These are phyloP conservation scores for Gnaphalium uliginosum DNA, from an alignment of 129 eudicot species.

Conservation along the genomic window DNA sequence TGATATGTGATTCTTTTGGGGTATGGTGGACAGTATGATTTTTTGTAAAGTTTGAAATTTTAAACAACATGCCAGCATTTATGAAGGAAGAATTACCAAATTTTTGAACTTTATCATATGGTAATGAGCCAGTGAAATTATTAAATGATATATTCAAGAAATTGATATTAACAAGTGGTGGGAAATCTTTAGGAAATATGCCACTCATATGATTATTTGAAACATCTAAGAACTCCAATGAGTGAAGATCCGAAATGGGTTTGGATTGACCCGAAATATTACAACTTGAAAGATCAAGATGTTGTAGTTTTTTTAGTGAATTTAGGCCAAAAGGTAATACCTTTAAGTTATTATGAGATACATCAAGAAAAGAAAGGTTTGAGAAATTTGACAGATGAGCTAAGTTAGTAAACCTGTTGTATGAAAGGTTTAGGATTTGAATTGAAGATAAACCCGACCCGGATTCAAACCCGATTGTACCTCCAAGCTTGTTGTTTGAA, in stretches of 20 bases:
- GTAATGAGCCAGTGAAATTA: slow-evolving; percentile 52
- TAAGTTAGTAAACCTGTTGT: slow-evolving; percentile 72
- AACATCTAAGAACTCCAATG: slow-evolving; percentile 57
- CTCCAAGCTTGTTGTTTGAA: slow-evolving; percentile 74
- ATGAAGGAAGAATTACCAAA: slow-evolving; percentile 68
- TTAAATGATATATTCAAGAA: slow-evolving; percentile 86
- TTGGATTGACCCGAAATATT: slow-evolving; percentile 57
- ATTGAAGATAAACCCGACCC: slow-evolving; percentile 42
- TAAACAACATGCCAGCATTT: slow-evolving; percentile 56
- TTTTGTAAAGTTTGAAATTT: slow-evolving; percentile 23
- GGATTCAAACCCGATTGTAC: slow-evolving; percentile 46
- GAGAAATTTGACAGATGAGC: slow-evolving; percentile 45
- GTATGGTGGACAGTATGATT: slow-evolving; percentile 16
- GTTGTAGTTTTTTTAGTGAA: slow-evolving; percentile 50
- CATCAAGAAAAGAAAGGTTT: slow-evolving; percentile 56
- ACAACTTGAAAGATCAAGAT: slow-evolving; percentile 65
- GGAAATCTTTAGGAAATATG: slow-evolving; percentile 72
- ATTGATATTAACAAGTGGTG: slow-evolving; percentile 46
- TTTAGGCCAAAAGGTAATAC: slow-evolving; percentile 50
- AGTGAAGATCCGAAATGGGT: slow-evolving; percentile 46
- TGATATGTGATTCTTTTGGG: slow-evolving; percentile 18
- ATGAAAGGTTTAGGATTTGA: slow-evolving; percentile 56
- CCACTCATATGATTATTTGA: slow-evolving; percentile 64
- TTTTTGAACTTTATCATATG: slow-evolving; percentile 32
- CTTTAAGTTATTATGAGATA: slow-evolving; percentile 62